Evolutionary conservation across 192 early-diverging fungal species (phyloP).

Genomic region (Martensiomyces pterosporus): DNA sequence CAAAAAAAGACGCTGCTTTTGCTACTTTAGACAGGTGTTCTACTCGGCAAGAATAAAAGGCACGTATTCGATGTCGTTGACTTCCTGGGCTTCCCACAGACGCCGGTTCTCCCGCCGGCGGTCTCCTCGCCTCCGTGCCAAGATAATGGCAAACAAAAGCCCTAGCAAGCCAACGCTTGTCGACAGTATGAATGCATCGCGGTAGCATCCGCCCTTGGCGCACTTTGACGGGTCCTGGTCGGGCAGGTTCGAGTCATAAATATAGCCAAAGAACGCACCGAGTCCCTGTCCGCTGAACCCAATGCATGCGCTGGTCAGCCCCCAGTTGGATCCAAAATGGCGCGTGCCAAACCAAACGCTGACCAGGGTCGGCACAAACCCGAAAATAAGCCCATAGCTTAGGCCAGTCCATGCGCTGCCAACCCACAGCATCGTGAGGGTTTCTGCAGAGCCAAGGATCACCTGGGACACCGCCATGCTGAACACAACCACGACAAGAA

Average conservation of each 20-base stretch:
- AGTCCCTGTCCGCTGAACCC: conserved; percentile 60
- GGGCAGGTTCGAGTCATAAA: conserved; percentile 54
- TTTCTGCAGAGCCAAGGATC: conserved; percentile 17
- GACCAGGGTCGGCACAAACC: conserved; percentile 43
- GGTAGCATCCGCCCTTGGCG: conserved; percentile 34
- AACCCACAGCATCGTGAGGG: conserved; percentile 21
- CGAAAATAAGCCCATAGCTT: conserved; percentile 49
- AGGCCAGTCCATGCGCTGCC: conserved; percentile 44
- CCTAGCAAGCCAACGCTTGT: conserved; percentile 13
- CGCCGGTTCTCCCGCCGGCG: conserved; percentile 38
- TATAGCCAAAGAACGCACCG: conserved; percentile 57
- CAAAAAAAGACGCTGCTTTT: too few species aligned
- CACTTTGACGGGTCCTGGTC: conserved; percentile 48
- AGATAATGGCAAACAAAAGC: conserved; percentile 13
- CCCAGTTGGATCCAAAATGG: conserved; percentile 54
- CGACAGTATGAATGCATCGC: conserved; percentile 37
- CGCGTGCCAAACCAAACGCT: conserved; percentile 52
- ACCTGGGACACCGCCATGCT: conserved; percentile 38
- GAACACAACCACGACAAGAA: conserved; percentile 32
- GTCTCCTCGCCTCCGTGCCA: conserved; percentile 25
- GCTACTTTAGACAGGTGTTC: too few species aligned
- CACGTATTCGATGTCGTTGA: conserved; percentile 33
- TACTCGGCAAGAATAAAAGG: conserved; percentile 45
- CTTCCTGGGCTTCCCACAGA: conserved; percentile 45
- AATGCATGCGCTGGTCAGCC: conserved; percentile 48